Base-by-base conservation (phyloP, 208 protist species). In the Leptomonas seymouri region DNA sequence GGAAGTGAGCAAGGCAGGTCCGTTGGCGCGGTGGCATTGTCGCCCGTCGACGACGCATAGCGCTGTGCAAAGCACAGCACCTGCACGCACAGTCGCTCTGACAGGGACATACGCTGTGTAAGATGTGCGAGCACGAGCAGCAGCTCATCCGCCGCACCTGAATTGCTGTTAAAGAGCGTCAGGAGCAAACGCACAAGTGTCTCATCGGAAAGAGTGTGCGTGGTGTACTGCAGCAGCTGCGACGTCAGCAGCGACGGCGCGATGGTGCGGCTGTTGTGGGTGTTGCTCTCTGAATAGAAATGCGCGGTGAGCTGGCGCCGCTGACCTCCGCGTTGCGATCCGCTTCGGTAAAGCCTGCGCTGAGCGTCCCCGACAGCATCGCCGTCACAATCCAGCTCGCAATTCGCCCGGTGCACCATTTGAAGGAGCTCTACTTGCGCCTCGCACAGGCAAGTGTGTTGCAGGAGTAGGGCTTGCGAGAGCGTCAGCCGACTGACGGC, bases 391-490 rank as follows among this genome's bases (percentile, higher is more conserved):
- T 72, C 49, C 36, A 55, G 0, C 45, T 63, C 55, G 39, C 42
- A 14, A 28, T 53, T 49, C 11, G 9, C 20, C 16, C 12, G 25
- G 51, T 68, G n/a, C 14, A 61, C 49, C 16, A 74, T 41, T 12
- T 49, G 61, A 41, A 80, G 57, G 57, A 80, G 49, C 44, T 80
- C 66, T 31, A 51, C 67, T 30, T 80, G 67, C 14, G 59, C 51
- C 61, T 80, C 67, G 42, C 67, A 74, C n/a, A 74, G 48, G 42
- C 60, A 44, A 0, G 62, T 30, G 20, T 74, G 57, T 23, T 79
- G 61, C 30, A 89, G 51, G 48, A 94, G 46, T 21, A 90, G 31
- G 11, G 81, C 80, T 42, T 94, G 86, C 28, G 79, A 61, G 12
- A 94, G 48, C 27, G 81, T 83, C 45, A 76, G 59, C 27, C 71